These are phyloP conservation scores for Trichothecium sympodiale DNA, from an alignment of 2,329 filamentous ascomycete genomes.

Conservation along the genomic window DNA sequence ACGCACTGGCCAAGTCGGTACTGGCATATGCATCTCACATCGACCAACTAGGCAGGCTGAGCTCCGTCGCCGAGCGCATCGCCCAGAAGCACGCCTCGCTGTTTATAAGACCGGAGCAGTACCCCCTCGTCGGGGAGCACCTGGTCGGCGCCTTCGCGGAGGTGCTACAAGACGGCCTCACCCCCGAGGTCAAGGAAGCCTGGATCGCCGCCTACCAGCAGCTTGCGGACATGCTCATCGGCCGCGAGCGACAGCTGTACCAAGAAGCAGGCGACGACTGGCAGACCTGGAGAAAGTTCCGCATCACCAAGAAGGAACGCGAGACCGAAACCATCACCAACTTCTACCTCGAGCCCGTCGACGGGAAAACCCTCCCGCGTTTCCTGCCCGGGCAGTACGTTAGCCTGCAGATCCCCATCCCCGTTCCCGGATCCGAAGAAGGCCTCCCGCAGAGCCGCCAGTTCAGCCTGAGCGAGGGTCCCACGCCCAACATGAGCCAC, in stretches of 20 bases:
- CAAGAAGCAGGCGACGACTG: constrained; percentile 30
- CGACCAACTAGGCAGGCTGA: constrained; percentile 53
- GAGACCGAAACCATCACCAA: constrained; percentile 53
- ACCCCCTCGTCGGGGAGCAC: constrained; percentile 57
- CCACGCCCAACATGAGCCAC: constrained; percentile 35
- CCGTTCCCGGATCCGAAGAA: constrained; percentile 28
- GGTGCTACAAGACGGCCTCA: constrained; percentile 58
- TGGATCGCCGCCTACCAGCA: constrained; percentile 64
- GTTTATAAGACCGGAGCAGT: constrained; percentile 58
- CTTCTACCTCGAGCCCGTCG: constrained; percentile 56
- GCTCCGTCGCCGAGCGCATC: constrained; percentile 52
- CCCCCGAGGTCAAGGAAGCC: constrained; percentile 53
- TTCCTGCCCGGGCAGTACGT: constrained; percentile 67
- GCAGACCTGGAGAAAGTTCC: constrained; percentile 39
- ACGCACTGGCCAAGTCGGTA: constrained; percentile 58
- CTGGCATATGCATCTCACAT: constrained; percentile 65
- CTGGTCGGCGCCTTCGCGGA: constrained; percentile 56
- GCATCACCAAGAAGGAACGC: constrained; percentile 46
- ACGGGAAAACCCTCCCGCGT: constrained; percentile 41
- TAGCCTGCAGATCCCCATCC: constrained; percentile 51
- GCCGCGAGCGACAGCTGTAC: constrained; percentile 51
- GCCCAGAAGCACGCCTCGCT: constrained; percentile 67
- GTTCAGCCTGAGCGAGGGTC: constrained; percentile 59
- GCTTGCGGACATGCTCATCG: constrained; percentile 61
- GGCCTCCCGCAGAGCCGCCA: constrained; percentile 61